Evolutionary conservation across 2,329 filamentous ascomycete species (phyloP), one percentile per base, ranked within the genome.

Genomic region (Claviceps spartinae): DNA sequence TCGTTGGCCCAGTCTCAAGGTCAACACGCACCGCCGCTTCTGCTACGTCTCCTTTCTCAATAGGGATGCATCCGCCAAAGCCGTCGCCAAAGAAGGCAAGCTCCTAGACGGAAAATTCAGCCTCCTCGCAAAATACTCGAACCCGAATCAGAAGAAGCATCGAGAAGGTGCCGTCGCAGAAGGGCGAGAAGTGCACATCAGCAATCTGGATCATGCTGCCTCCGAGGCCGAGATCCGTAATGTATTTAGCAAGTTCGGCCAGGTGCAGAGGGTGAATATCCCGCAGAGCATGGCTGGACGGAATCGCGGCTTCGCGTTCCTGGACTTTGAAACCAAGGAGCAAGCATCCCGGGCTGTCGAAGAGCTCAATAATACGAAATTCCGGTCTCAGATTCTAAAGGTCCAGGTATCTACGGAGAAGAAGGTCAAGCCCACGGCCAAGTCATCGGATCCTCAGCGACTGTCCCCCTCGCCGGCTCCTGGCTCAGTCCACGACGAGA

Each of bases 11-110:
- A 95, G 88, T 52, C 78, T 98, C 49, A 94, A 94, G 65, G 89
- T 78, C 66, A 91, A 96, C 61, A 83, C 85, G 1, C 83, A 87
- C 59, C 86, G 93, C 36, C 85, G 93, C 24, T 98, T 98, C 70
- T 96, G 90, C 71, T 98, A 98, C 66, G 76, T 96, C 6, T 88
- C 94, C n/a, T 96, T 96, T 64, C 77, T 82, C 47, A 80, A 81
- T 36, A 68, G 77, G 2, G 74, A 76, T n/a, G 78, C 79, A 50
- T 87, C 89, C 0, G 75, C 80, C 41, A 80, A 78, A 48, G 90
- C 90, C 1, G 84, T 83, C 0, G 70, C 79, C 54, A 77, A 95
- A 48, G 77, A 96, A 61, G 85, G 85, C 26, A 82, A 76, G 52
- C 65, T 82, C 22, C 68, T 95, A 0, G 85, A 84, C 24, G 81